A percentile compares a stretch with the other conserved stretches of the same genome.
Evolutionary conservation across 1,284 basidiomycete species (phyloP).

Genomic region (Wallemia mellicola): DNA sequence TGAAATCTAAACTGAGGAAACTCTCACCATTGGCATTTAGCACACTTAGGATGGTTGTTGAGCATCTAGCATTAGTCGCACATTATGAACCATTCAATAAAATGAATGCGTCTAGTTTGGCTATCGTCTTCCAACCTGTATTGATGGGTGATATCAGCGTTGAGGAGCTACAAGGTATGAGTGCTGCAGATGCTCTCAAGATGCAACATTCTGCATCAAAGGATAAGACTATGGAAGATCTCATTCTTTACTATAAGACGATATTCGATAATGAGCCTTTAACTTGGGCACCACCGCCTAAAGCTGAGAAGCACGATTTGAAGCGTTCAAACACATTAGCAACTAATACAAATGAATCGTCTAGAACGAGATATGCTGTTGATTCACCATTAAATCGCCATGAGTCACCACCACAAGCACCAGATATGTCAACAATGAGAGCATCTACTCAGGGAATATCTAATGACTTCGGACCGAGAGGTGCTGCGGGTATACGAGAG

Average conservation of each 20-base stretch:
- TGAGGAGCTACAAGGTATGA: background rate
- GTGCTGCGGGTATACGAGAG: background rate
- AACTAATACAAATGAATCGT: background rate
- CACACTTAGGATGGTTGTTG: conserved; percentile 55
- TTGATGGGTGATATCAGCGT: background rate
- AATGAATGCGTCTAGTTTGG: background rate
- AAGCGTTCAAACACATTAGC: background rate
- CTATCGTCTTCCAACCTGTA: conserved; percentile 1
- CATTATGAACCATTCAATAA: background rate
- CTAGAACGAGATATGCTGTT: background rate
- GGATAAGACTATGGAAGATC: conserved; percentile 1
- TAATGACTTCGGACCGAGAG: background rate
- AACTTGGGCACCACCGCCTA: background rate
- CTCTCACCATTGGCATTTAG: conserved; percentile 64
- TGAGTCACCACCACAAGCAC: background rate
- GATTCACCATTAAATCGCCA: background rate
- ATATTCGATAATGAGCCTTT: background rate
- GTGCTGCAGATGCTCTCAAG: background rate
- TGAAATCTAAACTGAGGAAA: conserved; percentile 51
- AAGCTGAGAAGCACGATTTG: background rate
- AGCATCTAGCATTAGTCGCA: conserved; percentile 34
- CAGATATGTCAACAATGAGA: background rate
- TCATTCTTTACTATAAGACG: background rate
- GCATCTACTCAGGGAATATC: background rate
- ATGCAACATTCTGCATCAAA: background rate